These are phyloP conservation scores for Podila epigama DNA, from an alignment of 192 early-diverging fungal genomes.

Conservation along the genomic window DNA sequence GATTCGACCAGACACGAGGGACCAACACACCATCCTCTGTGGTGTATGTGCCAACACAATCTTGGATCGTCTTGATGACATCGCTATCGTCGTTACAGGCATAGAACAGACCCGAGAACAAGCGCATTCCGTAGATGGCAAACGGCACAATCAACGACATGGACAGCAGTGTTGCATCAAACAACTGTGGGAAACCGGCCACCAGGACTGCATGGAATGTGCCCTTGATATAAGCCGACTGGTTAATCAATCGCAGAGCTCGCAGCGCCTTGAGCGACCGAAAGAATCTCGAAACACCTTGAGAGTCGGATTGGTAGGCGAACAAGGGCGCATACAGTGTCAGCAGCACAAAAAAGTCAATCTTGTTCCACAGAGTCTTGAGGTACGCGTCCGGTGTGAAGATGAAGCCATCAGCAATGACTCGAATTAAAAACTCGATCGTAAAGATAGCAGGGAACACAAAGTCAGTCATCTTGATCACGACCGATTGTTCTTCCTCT, in stretches of 20 bases:
- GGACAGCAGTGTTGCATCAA: constrained; percentile 58
- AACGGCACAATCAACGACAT: constrained; percentile 63
- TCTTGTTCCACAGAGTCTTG: constrained; percentile 62
- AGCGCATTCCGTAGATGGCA: constrained; percentile 61
- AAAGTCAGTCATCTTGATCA: constrained; percentile 50
- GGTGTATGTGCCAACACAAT: constrained; percentile 48
- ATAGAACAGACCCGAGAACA: constrained; percentile 61
- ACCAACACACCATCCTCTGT: constrained; percentile 28
- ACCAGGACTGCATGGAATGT: constrained; percentile 65
- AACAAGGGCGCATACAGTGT: constrained; percentile 60
- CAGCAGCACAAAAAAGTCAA: constrained; percentile 66
- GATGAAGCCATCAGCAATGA: constrained; percentile 67
- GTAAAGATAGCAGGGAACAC: constrained; percentile 62
- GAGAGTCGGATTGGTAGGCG: constrained; percentile 41
- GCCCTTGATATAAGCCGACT: constrained; percentile 57
- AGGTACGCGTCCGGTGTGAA: constrained; percentile 69
- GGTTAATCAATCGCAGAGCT: constrained; percentile 64
- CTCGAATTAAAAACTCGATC: constrained; percentile 59
- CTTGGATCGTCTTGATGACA: constrained; percentile 4
- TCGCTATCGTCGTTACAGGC: constrained; percentile 56
- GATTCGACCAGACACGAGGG: constrained; percentile 67
- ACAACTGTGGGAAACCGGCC: constrained; percentile 61
- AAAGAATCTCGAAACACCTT: constrained; percentile 54
- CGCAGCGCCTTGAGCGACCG: constrained; percentile 65
- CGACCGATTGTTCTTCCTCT: neutral